Evolutionary conservation across 192 early-diverging fungal species (phyloP).

Genomic region (Podila epigama): DNA sequence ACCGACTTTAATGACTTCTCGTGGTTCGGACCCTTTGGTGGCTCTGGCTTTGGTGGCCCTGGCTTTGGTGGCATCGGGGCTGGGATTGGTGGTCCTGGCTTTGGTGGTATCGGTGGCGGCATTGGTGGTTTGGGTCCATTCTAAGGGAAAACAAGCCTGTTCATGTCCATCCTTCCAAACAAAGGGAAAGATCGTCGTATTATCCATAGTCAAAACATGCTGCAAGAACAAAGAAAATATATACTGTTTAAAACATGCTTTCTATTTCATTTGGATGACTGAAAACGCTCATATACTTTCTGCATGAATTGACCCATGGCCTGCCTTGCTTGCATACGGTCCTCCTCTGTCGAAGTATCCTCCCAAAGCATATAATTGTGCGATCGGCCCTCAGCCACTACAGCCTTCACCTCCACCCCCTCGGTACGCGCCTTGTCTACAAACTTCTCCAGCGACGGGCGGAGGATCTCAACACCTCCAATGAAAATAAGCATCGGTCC

Average conservation of each 20-base stretch:
- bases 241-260: neutral
- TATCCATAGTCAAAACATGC: neutral
- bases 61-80: neutral
- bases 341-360: constrained; percentile 13
- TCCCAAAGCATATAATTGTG: constrained; percentile 33
- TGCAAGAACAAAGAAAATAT: neutral
- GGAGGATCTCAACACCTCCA: constrained; percentile 29
- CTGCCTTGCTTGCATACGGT: constrained; percentile 1
- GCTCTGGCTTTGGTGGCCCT: neutral
- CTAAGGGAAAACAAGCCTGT: neutral
- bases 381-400: constrained; percentile 10
- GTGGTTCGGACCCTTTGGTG: neutral
- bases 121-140: neutral
- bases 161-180: neutral
- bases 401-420: constrained; percentile 10
- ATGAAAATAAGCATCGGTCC: constrained; percentile 16
- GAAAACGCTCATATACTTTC: neutral
- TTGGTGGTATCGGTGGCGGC: neutral
- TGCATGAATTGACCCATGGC: constrained; percentile 14
- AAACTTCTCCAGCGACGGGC: constrained; percentile 29
- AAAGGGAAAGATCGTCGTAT: too few relatives aligned
- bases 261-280: neutral
- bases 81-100: neutral
- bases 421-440: constrained; percentile 15
- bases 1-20: constrained; percentile 12